Conservation (phyloP, 2,329 filamentous ascomycete species). For the Diaporthe nobilis region DNA sequence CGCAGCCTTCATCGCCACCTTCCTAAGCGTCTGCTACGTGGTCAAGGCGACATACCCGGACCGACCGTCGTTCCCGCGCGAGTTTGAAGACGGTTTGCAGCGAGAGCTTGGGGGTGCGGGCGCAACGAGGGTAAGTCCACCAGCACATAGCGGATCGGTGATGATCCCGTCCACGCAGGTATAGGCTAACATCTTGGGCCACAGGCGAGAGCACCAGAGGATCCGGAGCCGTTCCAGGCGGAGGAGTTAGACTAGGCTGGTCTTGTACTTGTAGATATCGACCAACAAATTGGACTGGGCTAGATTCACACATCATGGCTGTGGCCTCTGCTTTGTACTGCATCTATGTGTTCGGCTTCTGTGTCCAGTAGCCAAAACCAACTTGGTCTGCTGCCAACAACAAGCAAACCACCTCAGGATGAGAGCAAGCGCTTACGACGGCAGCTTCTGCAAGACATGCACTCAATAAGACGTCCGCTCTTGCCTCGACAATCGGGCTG, state of each 20-base stretch:
- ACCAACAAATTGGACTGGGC: not conserved
- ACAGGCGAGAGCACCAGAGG: conserved; percentile 69
- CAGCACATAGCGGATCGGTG: not conserved
- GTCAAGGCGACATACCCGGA: conserved; percentile 82
- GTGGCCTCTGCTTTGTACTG: not conserved
- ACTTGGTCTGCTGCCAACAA: too few species aligned
- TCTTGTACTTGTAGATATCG: conserved; percentile 45
- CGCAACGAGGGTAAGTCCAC: conserved; percentile 73
- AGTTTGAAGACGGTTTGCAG: conserved; percentile 81
- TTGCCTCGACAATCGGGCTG: not conserved
- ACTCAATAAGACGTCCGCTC: not conserved
- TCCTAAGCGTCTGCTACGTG: conserved; percentile 75
- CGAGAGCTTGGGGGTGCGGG: conserved; percentile 80
- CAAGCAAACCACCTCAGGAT: too few species aligned
- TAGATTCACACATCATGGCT: not conserved
- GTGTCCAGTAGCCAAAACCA: not conserved
- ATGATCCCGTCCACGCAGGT: not conserved
- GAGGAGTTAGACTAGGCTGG: conserved; percentile 46
- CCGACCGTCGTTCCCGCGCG: conserved; percentile 75
- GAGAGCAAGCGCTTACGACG: not conserved
- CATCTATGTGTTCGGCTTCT: not conserved
- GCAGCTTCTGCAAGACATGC: not conserved
- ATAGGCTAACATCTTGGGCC: conserved; percentile 33
- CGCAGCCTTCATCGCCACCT: conserved; percentile 74
- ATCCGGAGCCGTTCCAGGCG: conserved; percentile 64